Evolutionary conservation across 352 stramenopile species (phyloP), one percentile per base, ranked within the genome.

Genomic region (Phytophthora citricola): DNA sequence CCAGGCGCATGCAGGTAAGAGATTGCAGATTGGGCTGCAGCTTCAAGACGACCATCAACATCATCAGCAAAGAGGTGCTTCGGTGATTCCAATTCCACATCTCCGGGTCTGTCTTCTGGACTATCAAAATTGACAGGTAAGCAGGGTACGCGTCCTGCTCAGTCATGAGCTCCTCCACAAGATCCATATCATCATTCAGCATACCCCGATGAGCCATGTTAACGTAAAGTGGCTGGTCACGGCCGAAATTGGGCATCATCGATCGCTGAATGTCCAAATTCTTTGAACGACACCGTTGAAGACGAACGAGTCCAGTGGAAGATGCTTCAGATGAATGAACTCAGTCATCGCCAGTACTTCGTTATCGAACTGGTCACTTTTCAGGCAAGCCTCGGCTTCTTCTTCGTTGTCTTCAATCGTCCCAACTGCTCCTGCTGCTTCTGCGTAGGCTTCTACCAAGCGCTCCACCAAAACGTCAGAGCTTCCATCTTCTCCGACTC

Each of bases 241-340:
- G 74, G 2, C 84, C 83, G 26, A 97, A 79, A 50, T 91, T 76
- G 5, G 54, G 57, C 83, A 97, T 94, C 47, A 97, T 77, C 2
- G 87, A 71, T 32, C 68, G 72, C 69, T 96, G 81, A 32, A 97
- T 48, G 31, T 93, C 79, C 15, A 92, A 48, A 41, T 85, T 74
- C 12, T 74, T 32, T 83, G 77, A 4, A 97, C 43, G 32, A 97
- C 78, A 32, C 92, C 92, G 61, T 98, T 98, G 38, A 98, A 92
- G 7, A 93, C 66, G 32, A 85, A 84, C 7, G 71, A 94, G 22
- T 84, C 76, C 15, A 95, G 61, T 22, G 82, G 85, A 29, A 98
- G 32, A 49, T 95, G 85, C 71, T 96, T 97, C 29, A 73, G 56
- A n/a, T 82, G 73, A 38, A 93, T 90, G 31, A 76, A 90, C 10